Base-by-base conservation (phyloP, 1,284 basidiomycete species). In the Rhodotorula glutinis region DNA sequence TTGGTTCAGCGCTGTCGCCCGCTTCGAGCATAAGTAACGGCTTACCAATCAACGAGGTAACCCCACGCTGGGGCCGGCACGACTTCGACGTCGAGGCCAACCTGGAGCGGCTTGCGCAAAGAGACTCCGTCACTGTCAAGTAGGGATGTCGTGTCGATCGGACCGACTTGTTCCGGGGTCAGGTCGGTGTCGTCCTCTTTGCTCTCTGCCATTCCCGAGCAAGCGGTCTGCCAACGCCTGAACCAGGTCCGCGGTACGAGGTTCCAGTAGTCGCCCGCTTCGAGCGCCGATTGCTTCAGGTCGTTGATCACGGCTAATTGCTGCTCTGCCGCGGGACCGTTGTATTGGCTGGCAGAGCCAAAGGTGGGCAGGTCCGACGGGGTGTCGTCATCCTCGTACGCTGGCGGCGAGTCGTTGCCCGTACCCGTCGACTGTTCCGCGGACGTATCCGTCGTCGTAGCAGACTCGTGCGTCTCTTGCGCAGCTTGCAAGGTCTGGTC, bases 21-120 rank as follows among this genome's bases (percentile, higher is more conserved):
- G 23, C 11, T 9, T 40, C 11, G n/a, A n/a, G n/a, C 5, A n/a
- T 19, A 25, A 38, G 46, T 46, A 43, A 30, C 51, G 16, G 56
- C 9, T 47, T 67, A 90, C 90, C 89, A 91, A 55, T 81, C 73
- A 3, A 82, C 79, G 47, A 97, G 83, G 29, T 83, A 81, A 29
- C 83, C 76, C 92, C 91, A 96, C 10, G 86, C 87, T 33, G 83
- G 82, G 62, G 83, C 81, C 0, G 91, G 89, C 7, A 97, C 81
- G 75, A 86, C 89, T 75, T 91, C 87, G 65, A 89, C 86, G 76
- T 96, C 88, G 30, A 88, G 80, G 38, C 86, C 85, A 76, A 93
- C 90, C 43, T 81, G 75, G 30, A 87, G 77, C 33, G 79, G 76
- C 5, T 73, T 64, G 49, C 64, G 67, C 56, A 79, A 68, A n/a